Conservation (phyloP, 441 rosid species). For the Gossypium lobatum region DNA sequence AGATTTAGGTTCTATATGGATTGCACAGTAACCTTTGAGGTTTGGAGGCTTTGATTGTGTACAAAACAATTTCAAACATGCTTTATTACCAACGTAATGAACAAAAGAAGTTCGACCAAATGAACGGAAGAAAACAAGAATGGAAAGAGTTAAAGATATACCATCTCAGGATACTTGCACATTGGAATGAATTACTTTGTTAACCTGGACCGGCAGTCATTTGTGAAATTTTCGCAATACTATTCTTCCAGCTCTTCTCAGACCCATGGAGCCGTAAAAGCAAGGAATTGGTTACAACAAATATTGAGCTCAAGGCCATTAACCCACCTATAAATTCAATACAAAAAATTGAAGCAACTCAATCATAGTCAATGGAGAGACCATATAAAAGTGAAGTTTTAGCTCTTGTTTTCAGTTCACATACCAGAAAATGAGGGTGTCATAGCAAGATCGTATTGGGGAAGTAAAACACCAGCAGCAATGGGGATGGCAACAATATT, state of each 20-base stretch:
- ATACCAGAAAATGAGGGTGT: constrained; percentile 87
- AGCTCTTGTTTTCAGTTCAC: background rate
- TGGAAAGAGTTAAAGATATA: background rate
- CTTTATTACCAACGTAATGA: background rate
- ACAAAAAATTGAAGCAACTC: background rate
- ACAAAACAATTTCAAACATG: background rate
- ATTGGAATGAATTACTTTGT: background rate
- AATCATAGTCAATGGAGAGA: background rate
- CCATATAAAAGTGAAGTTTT: background rate
- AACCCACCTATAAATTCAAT: constrained; percentile 54
- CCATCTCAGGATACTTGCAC: background rate
- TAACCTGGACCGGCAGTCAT: background rate
- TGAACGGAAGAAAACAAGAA: background rate
- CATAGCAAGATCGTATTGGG: constrained; percentile 83
- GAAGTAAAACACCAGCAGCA: constrained; percentile 88
- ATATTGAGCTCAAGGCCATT: constrained; percentile 89
- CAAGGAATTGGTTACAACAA: constrained; percentile 79
- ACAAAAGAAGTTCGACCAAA: background rate
- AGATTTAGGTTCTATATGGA: background rate
- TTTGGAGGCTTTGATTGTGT: background rate
- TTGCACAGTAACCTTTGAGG: background rate
- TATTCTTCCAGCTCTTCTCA: constrained; percentile 26
- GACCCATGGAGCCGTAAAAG: constrained; percentile 61
- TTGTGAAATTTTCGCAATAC: background rate
- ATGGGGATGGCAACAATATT: constrained; percentile 74